Conservation (phyloP, 1,284 basidiomycete genomes). For the Papiliotrema nemorosa region DNA sequence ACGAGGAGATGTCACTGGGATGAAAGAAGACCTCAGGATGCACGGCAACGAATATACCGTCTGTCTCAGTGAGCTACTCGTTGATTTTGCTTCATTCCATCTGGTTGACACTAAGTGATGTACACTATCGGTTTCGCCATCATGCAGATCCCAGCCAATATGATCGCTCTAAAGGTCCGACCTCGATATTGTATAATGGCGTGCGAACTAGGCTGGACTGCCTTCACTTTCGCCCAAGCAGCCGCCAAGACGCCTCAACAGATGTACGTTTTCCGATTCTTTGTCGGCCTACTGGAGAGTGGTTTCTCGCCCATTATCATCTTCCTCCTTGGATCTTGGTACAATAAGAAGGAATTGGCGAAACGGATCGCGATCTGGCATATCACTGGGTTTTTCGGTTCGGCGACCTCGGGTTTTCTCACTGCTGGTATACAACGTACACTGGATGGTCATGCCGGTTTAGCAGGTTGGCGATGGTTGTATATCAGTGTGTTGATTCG, state of each 20-base stretch:
- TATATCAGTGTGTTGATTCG: constrained; percentile 7
- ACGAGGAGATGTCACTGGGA: constrained; percentile 29
- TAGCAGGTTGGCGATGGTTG: constrained; percentile 16
- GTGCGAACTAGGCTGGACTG: constrained; percentile 17
- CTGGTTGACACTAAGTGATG: constrained; percentile 5
- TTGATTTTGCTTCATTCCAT: not conserved
- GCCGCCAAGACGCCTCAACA: constrained; percentile 8
- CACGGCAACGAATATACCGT: constrained; percentile 26
- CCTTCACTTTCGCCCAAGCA: constrained; percentile 23
- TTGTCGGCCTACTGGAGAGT: constrained; percentile 25
- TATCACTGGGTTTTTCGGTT: constrained; percentile 12
- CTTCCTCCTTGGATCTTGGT: constrained; percentile 22
- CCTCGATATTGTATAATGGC: constrained; percentile 8
- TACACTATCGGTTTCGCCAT: constrained; percentile 12
- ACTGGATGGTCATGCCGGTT: constrained; percentile 7
- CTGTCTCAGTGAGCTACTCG: not conserved
- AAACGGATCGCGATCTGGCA: constrained; percentile 17
- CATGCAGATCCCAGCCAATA: constrained; percentile 17
- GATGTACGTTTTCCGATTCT: constrained; percentile 22
- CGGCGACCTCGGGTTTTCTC: not conserved
- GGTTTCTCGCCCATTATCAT: constrained; percentile 12
- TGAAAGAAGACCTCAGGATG: constrained; percentile 30
- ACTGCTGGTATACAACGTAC: constrained; percentile 12
- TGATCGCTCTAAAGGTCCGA: constrained; percentile 18
- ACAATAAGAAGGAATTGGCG: constrained; percentile 14